These are phyloP conservation scores for Glaciozyma martinii DNA, from an alignment of 768 basidiomycete genomes.

Conservation along the genomic window DNA sequence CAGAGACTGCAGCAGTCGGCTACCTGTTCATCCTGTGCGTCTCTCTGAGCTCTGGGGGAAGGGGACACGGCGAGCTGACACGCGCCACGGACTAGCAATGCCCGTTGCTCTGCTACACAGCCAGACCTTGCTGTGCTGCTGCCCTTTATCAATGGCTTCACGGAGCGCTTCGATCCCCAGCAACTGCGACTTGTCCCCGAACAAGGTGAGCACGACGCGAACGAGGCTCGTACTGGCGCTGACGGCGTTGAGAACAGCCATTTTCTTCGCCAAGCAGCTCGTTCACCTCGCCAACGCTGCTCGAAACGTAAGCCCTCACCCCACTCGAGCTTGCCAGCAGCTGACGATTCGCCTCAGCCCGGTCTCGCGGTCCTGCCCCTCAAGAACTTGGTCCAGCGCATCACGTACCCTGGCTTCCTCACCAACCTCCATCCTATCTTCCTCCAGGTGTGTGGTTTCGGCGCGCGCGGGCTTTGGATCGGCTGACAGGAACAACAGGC, in stretches of 20 bases:
- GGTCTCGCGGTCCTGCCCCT: conserved; percentile 53
- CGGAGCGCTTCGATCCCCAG: background rate
- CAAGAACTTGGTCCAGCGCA: conserved; percentile 54
- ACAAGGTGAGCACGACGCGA: background rate
- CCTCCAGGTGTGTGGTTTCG: conserved; percentile 47
- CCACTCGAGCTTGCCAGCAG: background rate
- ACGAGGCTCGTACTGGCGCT: background rate
- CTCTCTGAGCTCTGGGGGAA: background rate
- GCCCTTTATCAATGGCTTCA: background rate
- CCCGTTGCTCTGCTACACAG: background rate
- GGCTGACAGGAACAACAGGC: conserved; percentile 41
- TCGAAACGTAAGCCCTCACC: background rate
- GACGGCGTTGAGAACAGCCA: background rate
- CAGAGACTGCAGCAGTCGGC: conserved; percentile 53
- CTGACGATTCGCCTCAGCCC: conserved; percentile 35
- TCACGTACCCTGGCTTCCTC: conserved; percentile 50
- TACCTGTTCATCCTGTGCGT: conserved; percentile 65
- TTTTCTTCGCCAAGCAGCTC: conserved; percentile 5
- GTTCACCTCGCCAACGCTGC: background rate
- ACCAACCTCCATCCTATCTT: conserved; percentile 65
- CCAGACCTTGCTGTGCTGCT: background rate
- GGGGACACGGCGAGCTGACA: background rate
- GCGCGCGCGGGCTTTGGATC: background rate
- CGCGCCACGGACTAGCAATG: background rate
- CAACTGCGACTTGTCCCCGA: conserved; percentile 9